Conservation (phyloP, 805 yeast genomes). For the Candida maesae region DNA sequence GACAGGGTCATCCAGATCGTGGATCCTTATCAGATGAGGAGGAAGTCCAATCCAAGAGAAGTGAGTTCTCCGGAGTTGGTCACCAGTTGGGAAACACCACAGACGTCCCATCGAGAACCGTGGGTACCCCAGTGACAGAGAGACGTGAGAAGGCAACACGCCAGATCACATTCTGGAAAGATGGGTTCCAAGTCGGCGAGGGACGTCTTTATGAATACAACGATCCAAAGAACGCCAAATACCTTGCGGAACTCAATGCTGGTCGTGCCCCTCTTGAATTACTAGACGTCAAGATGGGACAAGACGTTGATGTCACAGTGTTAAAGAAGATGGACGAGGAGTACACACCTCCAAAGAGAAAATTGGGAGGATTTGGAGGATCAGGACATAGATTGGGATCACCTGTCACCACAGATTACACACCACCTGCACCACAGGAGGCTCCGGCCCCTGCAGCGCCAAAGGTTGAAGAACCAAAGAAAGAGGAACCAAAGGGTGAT, state of each 20-base stretch:
- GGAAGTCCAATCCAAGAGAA: constrained; percentile 33
- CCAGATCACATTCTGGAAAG: constrained; percentile 91
- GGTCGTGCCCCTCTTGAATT: constrained; percentile 90
- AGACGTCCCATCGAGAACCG: constrained; percentile 29
- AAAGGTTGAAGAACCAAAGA: constrained; percentile 14
- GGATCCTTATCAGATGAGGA: constrained; percentile 17
- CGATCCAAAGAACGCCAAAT: constrained; percentile 82
- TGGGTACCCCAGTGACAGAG: constrained; percentile 34
- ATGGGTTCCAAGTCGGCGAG: constrained; percentile 94
- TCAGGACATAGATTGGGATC: constrained; percentile 84
- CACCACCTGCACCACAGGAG: constrained; percentile 14
- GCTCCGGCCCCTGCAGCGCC: neutral
- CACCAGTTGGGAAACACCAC: constrained; percentile 36
- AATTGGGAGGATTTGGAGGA: constrained; percentile 69
- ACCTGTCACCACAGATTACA: constrained; percentile 72
- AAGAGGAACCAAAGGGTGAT: constrained; percentile 49
- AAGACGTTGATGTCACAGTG: constrained; percentile 91
- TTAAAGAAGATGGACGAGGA: constrained; percentile 77
- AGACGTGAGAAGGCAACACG: constrained; percentile 56
- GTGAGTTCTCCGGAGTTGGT: constrained; percentile 39
- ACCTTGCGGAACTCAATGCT: constrained; percentile 73
- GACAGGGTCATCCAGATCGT: constrained; percentile 41
- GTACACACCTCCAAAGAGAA: constrained; percentile 62
- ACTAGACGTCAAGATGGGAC: constrained; percentile 81
- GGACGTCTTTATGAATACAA: constrained; percentile 84